These are phyloP conservation scores for Globisporangium nunn DNA, from an alignment of 352 stramenopile genomes.

Conservation along the genomic window DNA sequence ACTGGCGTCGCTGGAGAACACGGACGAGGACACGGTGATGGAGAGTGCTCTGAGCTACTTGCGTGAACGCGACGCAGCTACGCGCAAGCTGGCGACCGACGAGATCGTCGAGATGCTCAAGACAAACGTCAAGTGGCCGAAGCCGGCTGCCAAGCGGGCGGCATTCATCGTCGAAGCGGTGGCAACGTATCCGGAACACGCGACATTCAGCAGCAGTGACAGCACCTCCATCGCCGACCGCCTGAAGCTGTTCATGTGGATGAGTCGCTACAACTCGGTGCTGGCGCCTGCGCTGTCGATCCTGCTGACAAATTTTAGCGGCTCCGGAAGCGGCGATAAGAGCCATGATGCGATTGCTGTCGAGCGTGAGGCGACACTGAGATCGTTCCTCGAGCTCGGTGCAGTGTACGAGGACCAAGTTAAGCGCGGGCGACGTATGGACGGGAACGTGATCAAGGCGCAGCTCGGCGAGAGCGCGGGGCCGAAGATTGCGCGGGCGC, in stretches of 20 bases:
- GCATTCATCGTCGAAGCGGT: slow-evolving; percentile 58
- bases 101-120: slow-evolving; percentile 71
- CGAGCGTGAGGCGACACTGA: slow-evolving; percentile 19
- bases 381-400: slow-evolving; percentile 25
- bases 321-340: not conserved
- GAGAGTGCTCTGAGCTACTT: slow-evolving; percentile 31
- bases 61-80: slow-evolving; percentile 16
- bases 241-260: slow-evolving; percentile 62
- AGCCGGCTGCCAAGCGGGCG: slow-evolving; percentile 56
- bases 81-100: slow-evolving; percentile 19
- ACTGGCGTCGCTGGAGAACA: slow-evolving; percentile 3
- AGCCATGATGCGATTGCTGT: not conserved
- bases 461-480: slow-evolving; percentile 28
- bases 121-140: slow-evolving; percentile 68
- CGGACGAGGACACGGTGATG: slow-evolving; percentile 29
- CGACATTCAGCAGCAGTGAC: not conserved
- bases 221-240: slow-evolving; percentile 18
- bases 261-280: slow-evolving; percentile 53
- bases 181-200: slow-evolving; percentile 32
- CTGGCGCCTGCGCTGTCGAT: slow-evolving; percentile 43
- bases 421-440: slow-evolving; percentile 29
- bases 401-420: slow-evolving; percentile 22
- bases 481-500: slow-evolving; percentile 31
- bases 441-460: slow-evolving; percentile 39
- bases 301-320: slow-evolving; percentile 23